These are phyloP conservation scores for Ganoderma lingzhi DNA, from an alignment of 1,284 basidiomycete genomes.

Conservation along the genomic window DNA sequence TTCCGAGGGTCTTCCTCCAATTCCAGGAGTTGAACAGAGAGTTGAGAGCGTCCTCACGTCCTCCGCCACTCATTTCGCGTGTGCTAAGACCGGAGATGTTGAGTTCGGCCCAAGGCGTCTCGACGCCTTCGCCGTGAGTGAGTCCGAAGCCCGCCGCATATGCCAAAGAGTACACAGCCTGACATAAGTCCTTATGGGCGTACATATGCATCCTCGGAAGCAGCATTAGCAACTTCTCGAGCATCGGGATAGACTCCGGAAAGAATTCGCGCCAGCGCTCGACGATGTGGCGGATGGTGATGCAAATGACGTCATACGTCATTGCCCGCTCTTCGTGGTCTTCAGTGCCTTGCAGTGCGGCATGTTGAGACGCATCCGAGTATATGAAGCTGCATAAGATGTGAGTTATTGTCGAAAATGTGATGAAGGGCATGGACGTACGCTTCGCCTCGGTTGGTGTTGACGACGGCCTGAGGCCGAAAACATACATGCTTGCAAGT, in stretches of 20 bases:
- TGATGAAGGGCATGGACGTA: too few relatives aligned
- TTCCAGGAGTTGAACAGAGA: slow-evolving; percentile 11
- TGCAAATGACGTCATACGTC: too few relatives aligned
- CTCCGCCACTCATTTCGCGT: slow-evolving; percentile 12
- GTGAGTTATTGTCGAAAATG: too few relatives aligned
- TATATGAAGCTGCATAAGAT: too few relatives aligned
- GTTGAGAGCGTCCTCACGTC: slow-evolving; percentile 7
- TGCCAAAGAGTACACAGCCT: slow-evolving; percentile 9
- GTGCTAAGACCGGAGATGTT: slow-evolving; percentile 1
- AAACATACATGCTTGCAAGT: slow-evolving; percentile 7
- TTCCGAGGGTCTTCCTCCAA: not conserved
- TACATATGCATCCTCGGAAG: slow-evolving; percentile 11
- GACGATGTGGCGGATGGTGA: too few relatives aligned
- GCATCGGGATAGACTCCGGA: too few relatives aligned
- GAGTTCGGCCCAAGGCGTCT: slow-evolving; percentile 14
- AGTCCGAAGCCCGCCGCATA: not conserved
- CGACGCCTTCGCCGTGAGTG: slow-evolving; percentile 11
- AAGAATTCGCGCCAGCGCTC: too few relatives aligned
- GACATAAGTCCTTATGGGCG: slow-evolving; percentile 15
- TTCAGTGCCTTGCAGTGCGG: too few relatives aligned
- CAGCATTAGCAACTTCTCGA: not conserved
- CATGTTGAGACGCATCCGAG: too few relatives aligned
- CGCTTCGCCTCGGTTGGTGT: too few relatives aligned
- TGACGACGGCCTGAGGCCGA: not conserved
- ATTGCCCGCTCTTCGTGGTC: too few relatives aligned